Base-by-base conservation (phyloP, 1,139 yeast genomes). In the Kodamaea sp. region DNA sequence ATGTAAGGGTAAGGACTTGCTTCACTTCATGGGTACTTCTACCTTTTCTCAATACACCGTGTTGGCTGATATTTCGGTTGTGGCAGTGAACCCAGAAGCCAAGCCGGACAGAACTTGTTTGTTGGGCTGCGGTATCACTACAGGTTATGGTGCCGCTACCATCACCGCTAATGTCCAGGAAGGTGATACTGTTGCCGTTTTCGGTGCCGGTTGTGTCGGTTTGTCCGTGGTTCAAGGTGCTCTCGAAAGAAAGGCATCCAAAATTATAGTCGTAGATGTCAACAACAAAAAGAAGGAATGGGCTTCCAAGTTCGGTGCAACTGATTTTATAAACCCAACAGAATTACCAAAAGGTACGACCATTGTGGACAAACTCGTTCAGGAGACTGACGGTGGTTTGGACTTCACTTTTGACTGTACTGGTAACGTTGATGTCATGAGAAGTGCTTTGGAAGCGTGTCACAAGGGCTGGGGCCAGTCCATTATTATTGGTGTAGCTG, bases 391-490 rank as follows among this genome's bases (percentile, higher is more conserved):
- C 55, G 98, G 98, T 52, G 98, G 98, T 32, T 77, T 90, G 47
- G 98, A 92, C 57, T 88, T 63, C 69, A 90, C 97, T 24, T 92
- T 92, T 58, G 98, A 94, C 70, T 90, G 97, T 74, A 92, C 98
- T 37, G 98, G 98, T 70, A 94, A 92, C 59, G 92, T 83, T 42
- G 65, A 78, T 29, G 98, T 92, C 35, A 92, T 92, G 98, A 82
- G 97, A 70, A 72, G 79, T 55, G 98, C 98, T 14, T 76, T 92
- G 50, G 97, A 92, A 71, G 88, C 96, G 23, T 88, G 96, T 63
- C 97, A 92, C 73, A 90, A 90, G 70, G 98, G 98, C 47, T 94
- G 98, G 97, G 98, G 98, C 64, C 80, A 83, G 55, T 88, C 96
- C 16, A 75, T 92, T 52, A 73, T 92, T 55, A 92, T 92, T 59